Conservation (phyloP, 2,329 filamentous ascomycete species). For the Alternaria angustiovoidea region DNA sequence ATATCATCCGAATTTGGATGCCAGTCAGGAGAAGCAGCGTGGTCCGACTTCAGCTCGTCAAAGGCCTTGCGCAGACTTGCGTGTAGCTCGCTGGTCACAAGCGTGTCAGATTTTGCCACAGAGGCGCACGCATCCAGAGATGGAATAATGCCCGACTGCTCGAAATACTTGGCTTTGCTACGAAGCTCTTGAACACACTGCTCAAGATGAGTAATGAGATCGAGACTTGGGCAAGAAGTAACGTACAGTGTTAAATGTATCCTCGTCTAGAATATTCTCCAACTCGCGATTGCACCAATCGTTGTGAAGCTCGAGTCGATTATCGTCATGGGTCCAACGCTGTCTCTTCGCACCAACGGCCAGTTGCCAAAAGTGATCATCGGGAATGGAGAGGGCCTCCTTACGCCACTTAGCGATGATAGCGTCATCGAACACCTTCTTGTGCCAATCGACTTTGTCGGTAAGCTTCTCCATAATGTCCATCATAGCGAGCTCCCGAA, state of each 20-base stretch:
- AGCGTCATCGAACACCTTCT: constrained; percentile 49
- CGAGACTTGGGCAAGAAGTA: not conserved
- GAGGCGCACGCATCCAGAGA: constrained; percentile 57
- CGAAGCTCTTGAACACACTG: constrained; percentile 55
- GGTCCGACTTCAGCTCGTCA: constrained; percentile 59
- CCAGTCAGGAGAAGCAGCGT: constrained; percentile 57
- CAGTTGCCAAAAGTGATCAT: constrained; percentile 22
- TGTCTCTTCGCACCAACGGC: constrained; percentile 17
- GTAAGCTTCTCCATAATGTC: constrained; percentile 52
- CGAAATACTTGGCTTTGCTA: constrained; percentile 60
- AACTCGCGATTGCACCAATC: not conserved
- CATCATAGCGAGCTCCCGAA: constrained; percentile 53
- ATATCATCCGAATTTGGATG: constrained; percentile 65
- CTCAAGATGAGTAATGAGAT: not conserved
- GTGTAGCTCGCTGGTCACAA: constrained; percentile 52
- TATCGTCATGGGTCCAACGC: constrained; percentile 8
- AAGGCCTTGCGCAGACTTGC: constrained; percentile 57
- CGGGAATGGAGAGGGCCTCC: constrained; percentile 30
- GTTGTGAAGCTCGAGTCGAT: not conserved
- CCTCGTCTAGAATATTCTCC: constrained; percentile 24
- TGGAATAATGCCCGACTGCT: constrained; percentile 52
- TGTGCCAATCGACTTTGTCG: constrained; percentile 52
- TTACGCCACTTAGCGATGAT: constrained; percentile 37
- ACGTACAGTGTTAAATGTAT: constrained; percentile 27
- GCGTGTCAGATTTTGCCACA: constrained; percentile 63